Evolutionary conservation across 2,329 filamentous ascomycete species (phyloP).

Genomic region (Penicillium griseofulvum): DNA sequence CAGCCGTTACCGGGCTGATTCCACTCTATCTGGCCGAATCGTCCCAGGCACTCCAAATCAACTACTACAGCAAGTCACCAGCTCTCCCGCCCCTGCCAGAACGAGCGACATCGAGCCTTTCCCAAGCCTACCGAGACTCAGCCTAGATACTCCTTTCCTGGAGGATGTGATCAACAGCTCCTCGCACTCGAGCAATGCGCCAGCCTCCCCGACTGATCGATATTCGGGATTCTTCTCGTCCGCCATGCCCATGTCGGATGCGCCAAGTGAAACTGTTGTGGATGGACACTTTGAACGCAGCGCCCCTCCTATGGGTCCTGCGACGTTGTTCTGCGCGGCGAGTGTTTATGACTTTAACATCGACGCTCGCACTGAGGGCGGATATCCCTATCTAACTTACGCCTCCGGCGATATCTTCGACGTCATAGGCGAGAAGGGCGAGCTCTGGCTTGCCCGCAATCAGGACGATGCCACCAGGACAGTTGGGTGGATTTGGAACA

Average conservation of each 20-base stretch:
- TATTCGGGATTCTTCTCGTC: constrained; percentile 82
- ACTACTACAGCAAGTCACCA: constrained; percentile 48
- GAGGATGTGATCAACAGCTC: constrained; percentile 39
- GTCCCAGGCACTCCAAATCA: constrained; percentile 55
- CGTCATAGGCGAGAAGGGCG: constrained; percentile 93
- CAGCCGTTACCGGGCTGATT: constrained; percentile 55
- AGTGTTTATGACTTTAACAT: constrained; percentile 98
- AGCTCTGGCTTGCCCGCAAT: constrained; percentile 96
- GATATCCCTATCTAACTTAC: constrained; percentile 94
- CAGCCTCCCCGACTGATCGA: constrained; percentile 49
- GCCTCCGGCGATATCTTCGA: constrained; percentile 92
- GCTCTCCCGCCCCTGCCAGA: constrained; percentile 12
- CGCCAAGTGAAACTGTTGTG: constrained; percentile 36
- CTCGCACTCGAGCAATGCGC: constrained; percentile 25
- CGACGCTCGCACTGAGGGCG: constrained; percentile 85
- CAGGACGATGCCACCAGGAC: constrained; percentile 79
- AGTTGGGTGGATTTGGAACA: constrained; percentile 98
- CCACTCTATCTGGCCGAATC: constrained; percentile 51
- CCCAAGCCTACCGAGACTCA: constrained; percentile 43
- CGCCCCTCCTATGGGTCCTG: constrained; percentile 45
- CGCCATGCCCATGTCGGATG: constrained; percentile 76
- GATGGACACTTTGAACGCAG: constrained; percentile 41
- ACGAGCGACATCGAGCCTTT: constrained; percentile 30
- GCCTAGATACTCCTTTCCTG: constrained; percentile 47
- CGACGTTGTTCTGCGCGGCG: constrained; percentile 84